Evolutionary conservation across 805 yeast species (phyloP), one percentile per base, ranked within the genome.

Genomic region (Cyberlindnera nakhonratchasimensis): DNA sequence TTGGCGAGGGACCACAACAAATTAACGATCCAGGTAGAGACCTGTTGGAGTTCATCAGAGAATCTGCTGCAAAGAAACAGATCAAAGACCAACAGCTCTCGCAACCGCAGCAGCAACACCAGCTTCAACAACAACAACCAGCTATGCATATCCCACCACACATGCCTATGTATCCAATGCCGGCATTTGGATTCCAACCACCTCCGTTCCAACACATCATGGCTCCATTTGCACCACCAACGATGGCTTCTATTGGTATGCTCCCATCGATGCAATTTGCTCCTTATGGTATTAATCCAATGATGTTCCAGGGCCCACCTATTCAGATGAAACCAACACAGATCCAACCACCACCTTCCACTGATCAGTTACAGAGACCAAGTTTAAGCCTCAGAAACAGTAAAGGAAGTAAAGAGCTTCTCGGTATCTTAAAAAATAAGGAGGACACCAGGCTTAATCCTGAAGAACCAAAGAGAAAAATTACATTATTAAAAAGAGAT

Each of bases 11-110:
- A 42, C 49, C 64, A 46, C 45, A 18, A n/a, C 37, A 23, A 3
- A 21, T 40, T 13, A 34, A 32, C 18, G 91, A 84, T 61, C 88
- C 89, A 1, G 93, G 93, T 25, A 80, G 91, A 69, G 91, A 82
- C 40, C 61, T 85, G 43, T 71, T 85, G 54, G 77, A 82, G 47
- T 72, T 83, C 59, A 67, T 85, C 46, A 78, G 75, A 48, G 60
- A 64, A 35, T 74, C 76, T 14, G 70, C 74, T 7, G 60, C 59
- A 23, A 58, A 55, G 14, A 51, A 53, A 16, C 53, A 56, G 24
- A 26, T 45, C 21, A 46, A 53, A 24, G 53, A 49, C 23, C 42
- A 45, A 4, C 46, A 48, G 16, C 39, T 32, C 16, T 39, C 45
- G 22, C 26, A 32, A n/a, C 41, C 31, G 19, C 40, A 22, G 29